Conservation (phyloP, 2,329 filamentous ascomycete species). For the Dactylonectria estremocensis region DNA sequence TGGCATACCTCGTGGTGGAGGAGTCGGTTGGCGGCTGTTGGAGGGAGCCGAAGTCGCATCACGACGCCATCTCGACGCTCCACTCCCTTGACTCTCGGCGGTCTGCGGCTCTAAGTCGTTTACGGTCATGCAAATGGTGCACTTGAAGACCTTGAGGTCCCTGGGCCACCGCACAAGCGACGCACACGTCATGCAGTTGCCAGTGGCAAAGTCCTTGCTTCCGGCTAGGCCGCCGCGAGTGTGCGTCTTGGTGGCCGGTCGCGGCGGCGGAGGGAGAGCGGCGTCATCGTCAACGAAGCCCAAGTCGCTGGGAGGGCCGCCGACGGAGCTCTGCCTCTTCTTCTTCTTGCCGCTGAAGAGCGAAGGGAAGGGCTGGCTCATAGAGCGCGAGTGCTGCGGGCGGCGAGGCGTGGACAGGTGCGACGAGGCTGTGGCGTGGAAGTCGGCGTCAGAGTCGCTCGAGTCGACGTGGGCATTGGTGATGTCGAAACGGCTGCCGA, state of each 20-base stretch:
- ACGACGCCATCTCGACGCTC: slow-evolving; percentile 40
- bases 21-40: slow-evolving; percentile 22
- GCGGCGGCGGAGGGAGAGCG: slow-evolving; percentile 47
- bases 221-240: slow-evolving; percentile 53
- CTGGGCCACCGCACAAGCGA: slow-evolving; percentile 85
- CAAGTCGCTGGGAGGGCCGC: slow-evolving; percentile 52
- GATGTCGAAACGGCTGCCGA: slow-evolving; percentile 44
- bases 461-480: slow-evolving; percentile 54
- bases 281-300: slow-evolving; percentile 50
- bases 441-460: slow-evolving; percentile 63
- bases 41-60: slow-evolving; percentile 40
- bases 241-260: slow-evolving; percentile 47
- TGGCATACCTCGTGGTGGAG: slow-evolving; percentile 38
- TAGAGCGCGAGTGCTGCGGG: slow-evolving; percentile 66
- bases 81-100: slow-evolving; percentile 41
- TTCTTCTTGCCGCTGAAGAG: slow-evolving; percentile 76
- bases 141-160: slow-evolving; percentile 82
- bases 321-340: slow-evolving; percentile 64
- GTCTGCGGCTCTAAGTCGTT: slow-evolving; percentile 75
- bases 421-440: slow-evolving; percentile 47
- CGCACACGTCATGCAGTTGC: slow-evolving; percentile 89
- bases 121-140: slow-evolving; percentile 86
- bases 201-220: slow-evolving; percentile 74
- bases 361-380: slow-evolving; percentile 85
- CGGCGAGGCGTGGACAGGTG: slow-evolving; percentile 37